Percentiles rank a stretch among this genome's conserved stretches.
Conservation (phyloP, 345 rosid genomes). For the Draba incana region DNA sequence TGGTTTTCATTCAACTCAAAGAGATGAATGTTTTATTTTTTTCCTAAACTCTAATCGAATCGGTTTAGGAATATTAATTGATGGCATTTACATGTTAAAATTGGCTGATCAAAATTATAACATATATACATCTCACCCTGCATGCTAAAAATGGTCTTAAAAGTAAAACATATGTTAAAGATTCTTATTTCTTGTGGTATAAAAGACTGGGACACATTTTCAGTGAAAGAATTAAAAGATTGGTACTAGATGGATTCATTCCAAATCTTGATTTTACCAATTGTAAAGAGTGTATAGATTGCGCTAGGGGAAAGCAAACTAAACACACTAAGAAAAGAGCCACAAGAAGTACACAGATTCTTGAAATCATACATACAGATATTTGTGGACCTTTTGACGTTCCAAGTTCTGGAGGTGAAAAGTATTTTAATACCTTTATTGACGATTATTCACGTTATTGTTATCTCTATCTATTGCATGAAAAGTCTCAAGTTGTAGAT, state of each 20-base stretch:
- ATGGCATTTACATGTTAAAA: conserved; percentile 12
- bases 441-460: too few species aligned
- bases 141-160: background rate
- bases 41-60: background rate
- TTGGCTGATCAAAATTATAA: background rate
- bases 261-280: conserved; percentile 4
- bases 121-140: conserved; percentile 1
- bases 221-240: background rate
- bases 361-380: conserved; percentile 10
- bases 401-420: too few species aligned
- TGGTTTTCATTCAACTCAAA: conserved; percentile 1
- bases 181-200: background rate
- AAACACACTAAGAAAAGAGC: conserved; percentile 15
- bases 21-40: conserved; percentile 1
- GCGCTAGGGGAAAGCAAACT: conserved; percentile 19
- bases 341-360: conserved; percentile 15
- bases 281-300: background rate
- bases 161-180: background rate
- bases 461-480: too few species aligned
- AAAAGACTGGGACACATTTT: conserved; percentile 6
- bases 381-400: background rate
- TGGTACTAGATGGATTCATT: conserved; percentile 7
- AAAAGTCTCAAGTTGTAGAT: background rate
- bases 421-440: too few species aligned
- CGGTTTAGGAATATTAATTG: background rate